These are phyloP conservation scores for Zychaea mexicana DNA, from an alignment of 371 early-diverging fungal genomes.

Conservation along the genomic window DNA sequence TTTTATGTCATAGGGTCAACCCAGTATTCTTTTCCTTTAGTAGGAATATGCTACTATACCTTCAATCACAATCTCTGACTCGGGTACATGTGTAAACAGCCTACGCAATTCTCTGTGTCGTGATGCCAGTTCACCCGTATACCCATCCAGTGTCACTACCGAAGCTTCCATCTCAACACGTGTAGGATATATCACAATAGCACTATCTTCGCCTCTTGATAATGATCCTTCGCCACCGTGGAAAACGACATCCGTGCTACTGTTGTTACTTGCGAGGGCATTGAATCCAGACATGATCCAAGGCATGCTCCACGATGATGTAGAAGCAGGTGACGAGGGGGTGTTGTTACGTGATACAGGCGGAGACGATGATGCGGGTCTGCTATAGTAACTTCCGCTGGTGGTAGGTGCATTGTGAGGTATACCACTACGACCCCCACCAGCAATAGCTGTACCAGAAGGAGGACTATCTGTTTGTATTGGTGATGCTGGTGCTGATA, in stretches of 20 bases:
- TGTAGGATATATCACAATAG: slow-evolving; percentile 37
- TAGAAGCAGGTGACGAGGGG: slow-evolving; percentile 1
- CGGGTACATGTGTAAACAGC: slow-evolving; percentile 33
- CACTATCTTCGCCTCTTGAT: slow-evolving; percentile 4
- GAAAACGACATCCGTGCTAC: slow-evolving; percentile 9
- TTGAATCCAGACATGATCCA: slow-evolving; percentile 40
- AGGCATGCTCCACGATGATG: slow-evolving; percentile 47
- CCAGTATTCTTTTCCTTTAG: too few species aligned
- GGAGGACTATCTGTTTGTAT: too few species aligned
- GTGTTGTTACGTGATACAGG: not conserved
- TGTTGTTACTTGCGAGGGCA: slow-evolving; percentile 15
- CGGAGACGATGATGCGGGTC: not conserved
- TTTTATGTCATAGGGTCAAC: too few species aligned
- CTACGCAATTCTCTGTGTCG: slow-evolving; percentile 33
- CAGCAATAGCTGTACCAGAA: not conserved
- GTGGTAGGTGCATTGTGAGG: too few species aligned
- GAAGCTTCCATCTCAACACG: slow-evolving; percentile 32
- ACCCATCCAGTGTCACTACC: slow-evolving; percentile 25
- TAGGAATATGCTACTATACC: slow-evolving; percentile 22
- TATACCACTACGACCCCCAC: not conserved
- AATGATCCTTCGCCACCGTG: slow-evolving; percentile 2
- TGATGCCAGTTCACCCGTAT: slow-evolving; percentile 21
- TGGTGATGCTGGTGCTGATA: not conserved
- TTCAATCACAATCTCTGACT: slow-evolving; percentile 40
- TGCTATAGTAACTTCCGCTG: not conserved